Conservation (phyloP, 1,284 basidiomycete genomes). For the Agroathelia rolfsii region DNA sequence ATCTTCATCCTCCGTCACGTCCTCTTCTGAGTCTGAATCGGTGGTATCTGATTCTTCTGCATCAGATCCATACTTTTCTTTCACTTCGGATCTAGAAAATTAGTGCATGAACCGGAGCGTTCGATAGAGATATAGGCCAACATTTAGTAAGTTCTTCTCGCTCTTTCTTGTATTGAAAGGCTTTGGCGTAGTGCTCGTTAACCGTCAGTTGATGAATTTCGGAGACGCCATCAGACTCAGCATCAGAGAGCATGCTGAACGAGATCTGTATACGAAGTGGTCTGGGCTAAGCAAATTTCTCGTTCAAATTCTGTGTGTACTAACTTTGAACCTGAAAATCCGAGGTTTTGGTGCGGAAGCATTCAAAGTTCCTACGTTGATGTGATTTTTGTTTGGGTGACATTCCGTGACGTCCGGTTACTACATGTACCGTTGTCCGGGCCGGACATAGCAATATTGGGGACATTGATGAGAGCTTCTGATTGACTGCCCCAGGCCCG, state of each 20-base stretch:
- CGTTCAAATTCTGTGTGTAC: no score
- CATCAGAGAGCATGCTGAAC: conserved; percentile 35
- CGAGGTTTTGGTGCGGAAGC: no score
- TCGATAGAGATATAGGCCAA: conserved; percentile 28
- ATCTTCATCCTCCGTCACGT: conserved; percentile 88
- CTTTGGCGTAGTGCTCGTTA: conserved; percentile 78
- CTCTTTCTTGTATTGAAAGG: conserved; percentile 73
- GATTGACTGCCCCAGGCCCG: no score
- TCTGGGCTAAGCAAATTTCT: conserved; percentile 17
- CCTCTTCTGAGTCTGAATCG: conserved; percentile 62
- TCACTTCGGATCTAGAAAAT: conserved; percentile 38
- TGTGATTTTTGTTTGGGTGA: no score
- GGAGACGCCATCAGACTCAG: conserved; percentile 36
- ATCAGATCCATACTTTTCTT: conserved; percentile 70
- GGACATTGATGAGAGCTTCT: no score
- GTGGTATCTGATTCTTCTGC: conserved; percentile 39
- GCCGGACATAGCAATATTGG: no score
- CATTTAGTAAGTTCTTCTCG: conserved; percentile 73
- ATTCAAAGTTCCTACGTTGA: no score
- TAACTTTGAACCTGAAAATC: no score
- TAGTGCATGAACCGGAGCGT: not conserved
- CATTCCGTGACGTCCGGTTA: no score
- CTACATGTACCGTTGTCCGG: no score
- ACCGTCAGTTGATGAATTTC: conserved; percentile 50
- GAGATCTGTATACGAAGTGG: not conserved